phyloP scores from a whole-genome alignment of 805 yeast genomes.

The Candida broadrunensis region DNA sequence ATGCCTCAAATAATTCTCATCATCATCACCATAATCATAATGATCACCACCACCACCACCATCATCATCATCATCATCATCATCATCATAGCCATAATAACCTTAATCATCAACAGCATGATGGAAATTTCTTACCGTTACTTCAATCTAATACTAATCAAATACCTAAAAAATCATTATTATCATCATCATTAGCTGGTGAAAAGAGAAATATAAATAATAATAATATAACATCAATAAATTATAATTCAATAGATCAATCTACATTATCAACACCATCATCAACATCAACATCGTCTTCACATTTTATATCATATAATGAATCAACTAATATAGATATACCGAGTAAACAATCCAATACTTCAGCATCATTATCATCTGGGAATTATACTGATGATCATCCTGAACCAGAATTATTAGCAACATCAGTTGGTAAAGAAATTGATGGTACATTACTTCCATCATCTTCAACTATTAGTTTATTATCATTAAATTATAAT shows the following conservation, averaged over 20 bases:
- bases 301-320: not conserved
- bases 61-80: not conserved
- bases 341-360: not conserved
- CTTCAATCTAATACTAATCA: constrained; percentile 1
- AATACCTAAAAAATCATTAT: constrained; percentile 9
- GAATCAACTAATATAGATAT: not conserved
- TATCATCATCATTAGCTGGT: constrained; percentile 13
- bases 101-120: not conserved
- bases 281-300: not conserved
- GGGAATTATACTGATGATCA: constrained; percentile 25
- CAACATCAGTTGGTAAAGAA: constrained; percentile 42
- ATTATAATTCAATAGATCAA: not conserved
- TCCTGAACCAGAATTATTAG: constrained; percentile 43
- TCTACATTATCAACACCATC: not conserved
- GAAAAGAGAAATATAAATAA: constrained; percentile 5
- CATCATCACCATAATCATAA: not conserved
- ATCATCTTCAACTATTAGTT: constrained; percentile 40
- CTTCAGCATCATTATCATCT: not conserved
- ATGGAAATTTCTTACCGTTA: not conserved
- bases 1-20: not conserved
- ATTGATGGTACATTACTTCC: constrained; percentile 39
- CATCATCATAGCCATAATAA: not conserved
- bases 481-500: constrained; percentile 31
- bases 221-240: not conserved
- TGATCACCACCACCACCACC: not conserved